phyloP scores from a whole-genome alignment of 306 rosid genomes.

The Oemleria cerasiformis region DNA sequence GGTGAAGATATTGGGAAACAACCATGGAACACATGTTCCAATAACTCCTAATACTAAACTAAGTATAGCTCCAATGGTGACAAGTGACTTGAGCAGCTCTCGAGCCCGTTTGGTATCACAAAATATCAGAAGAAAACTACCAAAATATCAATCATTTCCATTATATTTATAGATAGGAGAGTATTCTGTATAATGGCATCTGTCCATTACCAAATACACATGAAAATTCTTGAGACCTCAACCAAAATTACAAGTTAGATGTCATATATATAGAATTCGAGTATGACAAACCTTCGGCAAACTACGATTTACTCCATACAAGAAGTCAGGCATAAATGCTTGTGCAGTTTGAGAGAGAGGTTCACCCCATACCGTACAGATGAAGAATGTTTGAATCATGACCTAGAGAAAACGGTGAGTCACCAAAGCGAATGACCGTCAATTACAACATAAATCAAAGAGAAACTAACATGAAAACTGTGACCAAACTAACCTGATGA shows the following conservation, averaged over 20 bases:
- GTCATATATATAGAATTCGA: neutral
- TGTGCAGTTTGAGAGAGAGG: conserved; percentile 98
- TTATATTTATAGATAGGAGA: no score
- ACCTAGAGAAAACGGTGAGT: conserved; percentile 50
- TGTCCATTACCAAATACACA: no score
- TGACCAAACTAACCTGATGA: conserved; percentile 65
- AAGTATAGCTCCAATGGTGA: conserved; percentile 59
- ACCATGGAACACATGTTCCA: conserved; percentile 77
- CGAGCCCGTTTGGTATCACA: conserved; percentile 55
- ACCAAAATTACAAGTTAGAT: no score
- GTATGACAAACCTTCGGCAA: conserved; percentile 65
- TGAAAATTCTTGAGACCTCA: no score
- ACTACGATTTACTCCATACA: conserved; percentile 59
- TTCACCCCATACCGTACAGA: conserved; percentile 94
- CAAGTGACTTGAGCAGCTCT: conserved; percentile 70
- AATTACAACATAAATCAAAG: conserved; percentile 18
- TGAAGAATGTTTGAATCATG: conserved; percentile 75
- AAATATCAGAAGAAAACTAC: neutral
- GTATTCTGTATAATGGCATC: no score
- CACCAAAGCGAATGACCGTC: conserved; percentile 24
- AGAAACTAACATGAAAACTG: conserved; percentile 11
- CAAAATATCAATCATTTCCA: no score
- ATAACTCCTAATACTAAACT: conserved; percentile 61
- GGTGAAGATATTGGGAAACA: conserved; percentile 74
- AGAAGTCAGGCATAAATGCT: conserved; percentile 85